phyloP scores from a whole-genome alignment of 1,139 yeast species.

The Meyerozyma sp. region DNA sequence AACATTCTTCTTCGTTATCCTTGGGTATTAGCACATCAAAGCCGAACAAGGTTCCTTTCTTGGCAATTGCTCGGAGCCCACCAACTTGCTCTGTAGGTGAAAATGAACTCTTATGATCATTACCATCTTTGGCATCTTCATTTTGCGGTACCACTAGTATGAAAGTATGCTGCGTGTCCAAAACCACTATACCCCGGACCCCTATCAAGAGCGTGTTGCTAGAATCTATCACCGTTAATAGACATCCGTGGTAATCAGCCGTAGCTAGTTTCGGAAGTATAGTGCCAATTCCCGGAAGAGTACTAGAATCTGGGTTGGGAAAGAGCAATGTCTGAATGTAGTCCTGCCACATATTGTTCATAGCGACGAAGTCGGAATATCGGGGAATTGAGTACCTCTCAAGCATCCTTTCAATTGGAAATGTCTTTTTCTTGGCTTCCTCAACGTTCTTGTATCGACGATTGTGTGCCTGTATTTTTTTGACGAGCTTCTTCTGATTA shows the following conservation, averaged over 20 bases:
- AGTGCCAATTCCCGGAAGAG: slow-evolving; percentile 22
- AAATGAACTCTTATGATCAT: slow-evolving; percentile 11
- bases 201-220: slow-evolving; percentile 60
- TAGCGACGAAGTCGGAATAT: slow-evolving; percentile 47
- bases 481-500: slow-evolving; percentile 33
- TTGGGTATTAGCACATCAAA: slow-evolving; percentile 42
- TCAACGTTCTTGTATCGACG: slow-evolving; percentile 6
- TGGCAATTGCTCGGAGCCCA: slow-evolving; percentile 52
- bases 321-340: slow-evolving; percentile 56
- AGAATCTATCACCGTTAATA: slow-evolving; percentile 54
- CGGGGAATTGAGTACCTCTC: slow-evolving; percentile 39
- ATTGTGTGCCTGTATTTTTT: slow-evolving; percentile 26
- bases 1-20: slow-evolving; percentile 22
- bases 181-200: slow-evolving; percentile 68
- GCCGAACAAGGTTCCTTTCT: slow-evolving; percentile 54
- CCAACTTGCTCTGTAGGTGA: slow-evolving; percentile 39
- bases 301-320: slow-evolving; percentile 10
- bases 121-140: slow-evolving; percentile 29
- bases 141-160: slow-evolving; percentile 54
- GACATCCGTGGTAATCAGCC: slow-evolving; percentile 84
- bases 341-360: slow-evolving; percentile 57
- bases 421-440: slow-evolving; percentile 12
- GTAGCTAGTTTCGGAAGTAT: slow-evolving; percentile 57
- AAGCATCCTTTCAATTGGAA: slow-evolving; percentile 24
- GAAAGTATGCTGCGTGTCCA: slow-evolving; percentile 81